Evolutionary conservation across 345 rosid genomes (phyloP), one percentile per base, ranked within the genome.

Genomic region (Aquilaria malaccensis): DNA sequence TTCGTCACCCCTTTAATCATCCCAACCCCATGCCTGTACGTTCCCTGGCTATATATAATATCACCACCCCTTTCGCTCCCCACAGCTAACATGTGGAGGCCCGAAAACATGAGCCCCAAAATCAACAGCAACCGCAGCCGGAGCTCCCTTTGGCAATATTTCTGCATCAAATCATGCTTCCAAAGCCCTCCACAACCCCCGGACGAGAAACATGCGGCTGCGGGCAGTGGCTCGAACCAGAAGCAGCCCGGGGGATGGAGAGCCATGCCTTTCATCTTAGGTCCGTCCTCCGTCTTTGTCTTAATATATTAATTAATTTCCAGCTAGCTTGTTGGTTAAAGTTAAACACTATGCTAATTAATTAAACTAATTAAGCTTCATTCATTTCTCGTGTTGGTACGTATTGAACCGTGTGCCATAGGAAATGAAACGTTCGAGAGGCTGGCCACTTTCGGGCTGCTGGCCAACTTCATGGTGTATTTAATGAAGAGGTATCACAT

Each of bases 381-480:
- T 22, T 22, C 22, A 22, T 22, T 22, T 22, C 22, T 22, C 22
- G 22, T 22, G 22, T 22, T 22, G 22, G 22, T 22, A 22, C 22
- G 22, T 22, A 22, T 22, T 22, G 22, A 22, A 22, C 22, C 22
- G 22, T 22, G 30, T 67, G 66, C 22, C 22, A 22, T 13, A 88
- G 96, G 82, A 60, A 91, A 86, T 71, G 89, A 83, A 67, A 79
- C 89, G 13, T 77, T 91, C 56, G 98, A 88, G 84, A 84, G 87
- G 70, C 64, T 86, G 52, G 98, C 89, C 2, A 70, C 94, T 1
- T 72, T 74, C 57, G 81, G 96, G 13, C 50, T 91, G 56, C 52
- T 71, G 53, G 76, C 84, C 3, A 88, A 84, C 60, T 70, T 91
- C 41, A 74, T 81, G 69, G 84, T 88, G 66, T 91, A 91, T 65